Evolutionary conservation across 352 stramenopile species (phyloP), one percentile per base, ranked within the genome.

Genomic region (Peronospora belbahrii): DNA sequence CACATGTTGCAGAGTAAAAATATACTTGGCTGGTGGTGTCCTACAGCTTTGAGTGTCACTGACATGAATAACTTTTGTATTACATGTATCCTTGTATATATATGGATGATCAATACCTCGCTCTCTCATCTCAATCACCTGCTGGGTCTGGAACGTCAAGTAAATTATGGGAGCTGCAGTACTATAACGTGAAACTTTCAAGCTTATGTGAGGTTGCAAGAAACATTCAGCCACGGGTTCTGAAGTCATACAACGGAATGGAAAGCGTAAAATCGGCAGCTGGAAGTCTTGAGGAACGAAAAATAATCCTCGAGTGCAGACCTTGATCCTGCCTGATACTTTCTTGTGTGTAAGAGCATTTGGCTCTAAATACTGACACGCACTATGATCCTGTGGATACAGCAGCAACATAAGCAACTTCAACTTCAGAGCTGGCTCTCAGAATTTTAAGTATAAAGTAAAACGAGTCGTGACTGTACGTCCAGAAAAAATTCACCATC

Each of bases 401-500:
- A 25, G 30, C 30, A 34, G 28, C 7, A 18, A 24, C 28, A 43
- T n/a, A n/a, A n/a, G 35, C 6, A 45, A 39, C 28, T 51, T 58
- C 38, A 62, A 43, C 40, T 47, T 54, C 6, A 48, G 11, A 18
- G 14, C 15, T 0, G 15, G 15, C 41, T 46, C 10, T 47, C 34
- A 59, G 27, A 42, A 3, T 33, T n/a, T n/a, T 47, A 9, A 48
- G 31, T 27, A 57, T 57, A 20, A 48, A 42, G n/a, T 54, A 24
- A 41, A 40, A 49, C n/a, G 20, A 44, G 32, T 22, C 27, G n/a
- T 14, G 10, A 65, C 11, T 60, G 24, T 64, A 88, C 83, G 48
- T 93, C 83, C 7, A 97, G 73, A 59, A 95, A 96, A 53, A 78
- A 88, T 65, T 97, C 89, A 42, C 87, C 88, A 54, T 96, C 83